Evolutionary conservation across 352 stramenopile genomes (phyloP).

Genomic region (Pythium sp.): DNA sequence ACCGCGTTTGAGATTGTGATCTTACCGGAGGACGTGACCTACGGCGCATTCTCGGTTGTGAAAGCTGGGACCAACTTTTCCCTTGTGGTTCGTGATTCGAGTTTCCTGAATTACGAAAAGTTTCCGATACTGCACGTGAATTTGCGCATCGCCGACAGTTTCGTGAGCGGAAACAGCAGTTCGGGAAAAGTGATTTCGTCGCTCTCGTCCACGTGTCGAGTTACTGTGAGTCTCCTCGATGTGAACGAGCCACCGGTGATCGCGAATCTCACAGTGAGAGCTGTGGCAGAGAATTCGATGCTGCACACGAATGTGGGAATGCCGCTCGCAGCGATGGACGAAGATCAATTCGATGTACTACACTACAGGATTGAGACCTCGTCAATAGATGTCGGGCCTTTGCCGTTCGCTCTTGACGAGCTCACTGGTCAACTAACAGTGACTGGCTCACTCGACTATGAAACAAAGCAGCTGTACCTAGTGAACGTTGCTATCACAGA

Average conservation of each 20-base stretch:
- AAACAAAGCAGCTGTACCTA: slow-evolving; percentile 24
- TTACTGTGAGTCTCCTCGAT: slow-evolving; percentile 35
- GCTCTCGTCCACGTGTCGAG: slow-evolving; percentile 31
- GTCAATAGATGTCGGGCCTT: no score
- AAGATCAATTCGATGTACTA: slow-evolving; percentile 6
- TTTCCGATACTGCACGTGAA: not conserved
- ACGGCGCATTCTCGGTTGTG: slow-evolving; percentile 10
- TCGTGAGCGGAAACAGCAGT: slow-evolving; percentile 5
- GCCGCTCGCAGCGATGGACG: slow-evolving; percentile 7
- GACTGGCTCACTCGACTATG: slow-evolving; percentile 29
- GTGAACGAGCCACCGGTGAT: slow-evolving; percentile 48
- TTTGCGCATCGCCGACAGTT: slow-evolving; percentile 14
- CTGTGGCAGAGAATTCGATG: slow-evolving; percentile 35
- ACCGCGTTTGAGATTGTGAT: slow-evolving; percentile 42
- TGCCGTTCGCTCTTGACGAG: slow-evolving; percentile 42
- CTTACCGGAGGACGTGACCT: slow-evolving; percentile 10
- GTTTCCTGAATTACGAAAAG: slow-evolving; percentile 8
- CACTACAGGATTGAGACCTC: not conserved
- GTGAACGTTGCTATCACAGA: slow-evolving; percentile 20
- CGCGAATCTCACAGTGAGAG: slow-evolving; percentile 19
- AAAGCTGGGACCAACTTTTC: not conserved
- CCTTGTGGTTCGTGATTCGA: not conserved
- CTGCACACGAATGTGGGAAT: slow-evolving; percentile 11
- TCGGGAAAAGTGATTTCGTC: slow-evolving; percentile 27
- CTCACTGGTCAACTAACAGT: slow-evolving; percentile 34